Evolutionary conservation across 2,329 filamentous ascomycete species (phyloP), one percentile per base, ranked within the genome.

Genomic region (Tricladium varicosporioides): DNA sequence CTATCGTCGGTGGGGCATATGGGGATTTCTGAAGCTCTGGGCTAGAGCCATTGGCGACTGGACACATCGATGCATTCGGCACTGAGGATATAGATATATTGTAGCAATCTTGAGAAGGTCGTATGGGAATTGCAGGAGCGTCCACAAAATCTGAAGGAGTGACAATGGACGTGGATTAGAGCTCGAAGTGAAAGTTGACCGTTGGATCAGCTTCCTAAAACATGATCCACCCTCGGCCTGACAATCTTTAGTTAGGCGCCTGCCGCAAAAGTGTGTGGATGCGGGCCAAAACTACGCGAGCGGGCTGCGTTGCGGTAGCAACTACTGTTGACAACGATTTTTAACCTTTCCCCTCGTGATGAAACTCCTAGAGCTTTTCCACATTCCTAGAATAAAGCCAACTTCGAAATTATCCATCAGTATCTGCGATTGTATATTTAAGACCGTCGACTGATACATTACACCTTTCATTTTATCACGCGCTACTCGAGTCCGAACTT

Each of bases 1-100:
- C 65, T 63, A 69, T 69, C 54, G 63, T 59, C 51, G 66, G 67
- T 48, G 64, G 64, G 62, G 65, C 58, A 65, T 67, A 57, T 40
- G 59, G 60, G 56, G 60, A 63, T 58, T 64, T 70, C 64, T 68
- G 65, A 53, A 70, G 65, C 62, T 67, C 65, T 62, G 60, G 61
- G 60, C 61, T 59, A 61, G 65, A 64, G 67, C 68, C 65, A 64
- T 71, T 68, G 54, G 65, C 49, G 62, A 59, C 64, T 52, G 69
- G 62, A 68, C 62, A 69, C 70, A 72, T 72, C 54, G 65, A 69
- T 61, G 64, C 64, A 70, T 68, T 63, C 63, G 65, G 58, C 56
- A 61, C 54, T 58, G 54, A 58, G 64, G 61, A 63, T 63, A 48
- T 66, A 65, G 61, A 62, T 60, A 58, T n/a, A 46, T 19, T 46